Conservation (phyloP, 176 grass and related monocot species). For the Oryza glumipatula region DNA sequence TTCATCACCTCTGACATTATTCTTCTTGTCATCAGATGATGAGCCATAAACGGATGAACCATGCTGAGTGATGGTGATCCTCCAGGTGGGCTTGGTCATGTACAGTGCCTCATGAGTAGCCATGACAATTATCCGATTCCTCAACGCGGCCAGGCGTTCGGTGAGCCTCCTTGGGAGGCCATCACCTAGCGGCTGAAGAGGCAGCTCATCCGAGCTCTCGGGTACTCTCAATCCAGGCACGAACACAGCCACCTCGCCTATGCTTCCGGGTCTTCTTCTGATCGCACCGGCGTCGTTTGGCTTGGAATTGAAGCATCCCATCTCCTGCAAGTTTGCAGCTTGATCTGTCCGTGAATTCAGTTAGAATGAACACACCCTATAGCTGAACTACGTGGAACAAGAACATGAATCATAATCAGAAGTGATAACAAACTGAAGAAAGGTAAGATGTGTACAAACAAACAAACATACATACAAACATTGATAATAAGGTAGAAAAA, state of each 20-base stretch:
- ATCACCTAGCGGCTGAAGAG: conserved; percentile 50
- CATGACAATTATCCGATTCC: conserved; percentile 62
- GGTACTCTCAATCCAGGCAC: conserved; percentile 79
- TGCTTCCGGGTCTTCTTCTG: conserved; percentile 64
- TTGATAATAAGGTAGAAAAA: conserved; percentile 1
- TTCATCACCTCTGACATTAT: background rate
- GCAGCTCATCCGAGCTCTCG: conserved; percentile 62
- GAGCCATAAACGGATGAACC: conserved; percentile 33
- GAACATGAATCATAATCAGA: background rate
- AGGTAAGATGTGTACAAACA: background rate
- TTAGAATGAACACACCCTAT: background rate
- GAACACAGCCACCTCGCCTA: conserved; percentile 89
- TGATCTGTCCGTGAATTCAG: background rate
- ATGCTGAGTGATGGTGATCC: conserved; percentile 66
- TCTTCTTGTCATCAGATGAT: background rate
- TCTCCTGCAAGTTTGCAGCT: conserved; percentile 35
- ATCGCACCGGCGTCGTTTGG: conserved; percentile 45
- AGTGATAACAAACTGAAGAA: background rate
- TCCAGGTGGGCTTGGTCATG: conserved; percentile 53
- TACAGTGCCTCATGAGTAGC: conserved; percentile 62
- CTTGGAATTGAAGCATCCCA: conserved; percentile 84
- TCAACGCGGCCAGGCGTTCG: conserved; percentile 52
- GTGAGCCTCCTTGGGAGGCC: conserved; percentile 50
- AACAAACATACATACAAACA: background rate
- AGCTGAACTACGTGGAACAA: background rate